phyloP scores from a whole-genome alignment of 106 monocot species.

The Platanthera zijinensis region DNA sequence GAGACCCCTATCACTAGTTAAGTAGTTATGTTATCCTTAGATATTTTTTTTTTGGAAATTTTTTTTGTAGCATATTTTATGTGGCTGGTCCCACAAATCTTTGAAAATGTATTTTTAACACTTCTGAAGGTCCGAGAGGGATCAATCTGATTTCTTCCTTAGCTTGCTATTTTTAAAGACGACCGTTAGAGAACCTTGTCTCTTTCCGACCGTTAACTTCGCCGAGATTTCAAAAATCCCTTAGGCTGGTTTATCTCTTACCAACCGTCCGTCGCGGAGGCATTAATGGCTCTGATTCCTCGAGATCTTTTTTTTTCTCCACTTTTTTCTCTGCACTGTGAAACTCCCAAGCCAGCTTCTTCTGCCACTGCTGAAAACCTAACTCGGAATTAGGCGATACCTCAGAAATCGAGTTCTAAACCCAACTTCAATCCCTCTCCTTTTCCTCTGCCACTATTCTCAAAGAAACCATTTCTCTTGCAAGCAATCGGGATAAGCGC shows the following conservation, averaged over 20 bases:
- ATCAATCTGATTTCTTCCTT: neutral
- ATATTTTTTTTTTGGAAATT: too few relatives aligned
- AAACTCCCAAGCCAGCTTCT: neutral
- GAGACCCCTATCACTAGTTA: too few relatives aligned
- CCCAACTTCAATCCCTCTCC: neutral
- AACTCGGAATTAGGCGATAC: too few relatives aligned
- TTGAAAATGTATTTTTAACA: neutral
- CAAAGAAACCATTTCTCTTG: neutral
- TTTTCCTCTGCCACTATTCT: neutral
- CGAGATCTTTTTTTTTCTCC: too few relatives aligned
- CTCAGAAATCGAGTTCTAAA: neutral
- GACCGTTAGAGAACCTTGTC: neutral
- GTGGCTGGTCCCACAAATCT: too few relatives aligned
- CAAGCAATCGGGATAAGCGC: neutral
- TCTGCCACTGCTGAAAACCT: neutral
- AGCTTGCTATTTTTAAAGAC: neutral
- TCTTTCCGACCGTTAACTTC: conserved; percentile 7
- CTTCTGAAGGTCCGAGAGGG: neutral
- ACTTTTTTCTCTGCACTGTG: too few relatives aligned
- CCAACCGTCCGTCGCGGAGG: neutral
- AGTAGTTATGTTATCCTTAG: too few relatives aligned
- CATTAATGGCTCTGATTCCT: too few relatives aligned
- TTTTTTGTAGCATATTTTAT: too few relatives aligned
- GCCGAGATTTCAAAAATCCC: neutral
- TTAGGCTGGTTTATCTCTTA: neutral